A percentile compares a stretch with the other conserved stretches of the same genome.
Evolutionary conservation across 306 rosid species (phyloP).

Genomic region (Malus fusca): DNA sequence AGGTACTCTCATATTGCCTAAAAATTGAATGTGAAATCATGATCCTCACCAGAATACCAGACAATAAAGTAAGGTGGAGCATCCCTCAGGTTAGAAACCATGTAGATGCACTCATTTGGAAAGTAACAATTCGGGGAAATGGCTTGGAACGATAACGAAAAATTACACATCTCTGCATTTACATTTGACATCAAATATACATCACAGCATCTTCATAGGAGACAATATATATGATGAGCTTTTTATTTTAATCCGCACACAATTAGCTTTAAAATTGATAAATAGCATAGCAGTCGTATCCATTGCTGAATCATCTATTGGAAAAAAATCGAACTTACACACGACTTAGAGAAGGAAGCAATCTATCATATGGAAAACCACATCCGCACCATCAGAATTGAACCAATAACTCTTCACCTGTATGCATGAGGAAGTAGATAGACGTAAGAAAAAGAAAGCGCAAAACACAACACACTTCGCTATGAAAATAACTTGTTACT

Average conservation of each 20-base stretch:
- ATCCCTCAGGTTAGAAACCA: too few species aligned
- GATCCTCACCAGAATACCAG: too few species aligned
- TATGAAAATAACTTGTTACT: neutral
- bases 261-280: neutral
- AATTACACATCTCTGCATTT: conserved; percentile 2
- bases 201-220: conserved; percentile 19
- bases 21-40: too few species aligned
- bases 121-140: neutral
- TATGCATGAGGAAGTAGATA: conserved; percentile 16
- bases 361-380: conserved; percentile 84
- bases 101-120: neutral
- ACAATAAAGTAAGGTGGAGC: too few species aligned
- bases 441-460: neutral
- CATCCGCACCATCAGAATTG: conserved; percentile 94
- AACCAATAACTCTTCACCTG: conserved; percentile 92
- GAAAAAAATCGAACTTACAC: neutral
- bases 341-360: conserved; percentile 51
- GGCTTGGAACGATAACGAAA: conserved; percentile 14
- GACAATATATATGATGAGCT: conserved; percentile 9
- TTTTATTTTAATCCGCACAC: too few species aligned
- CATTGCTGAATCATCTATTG: conserved; percentile 15
- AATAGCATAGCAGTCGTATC: conserved; percentile 13
- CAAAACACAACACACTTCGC: conserved; percentile 2
- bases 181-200: conserved; percentile 18
- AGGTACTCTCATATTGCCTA: too few species aligned